Base-by-base conservation (phyloP, 2,329 filamentous ascomycete species). In the Claviceps citrina region DNA sequence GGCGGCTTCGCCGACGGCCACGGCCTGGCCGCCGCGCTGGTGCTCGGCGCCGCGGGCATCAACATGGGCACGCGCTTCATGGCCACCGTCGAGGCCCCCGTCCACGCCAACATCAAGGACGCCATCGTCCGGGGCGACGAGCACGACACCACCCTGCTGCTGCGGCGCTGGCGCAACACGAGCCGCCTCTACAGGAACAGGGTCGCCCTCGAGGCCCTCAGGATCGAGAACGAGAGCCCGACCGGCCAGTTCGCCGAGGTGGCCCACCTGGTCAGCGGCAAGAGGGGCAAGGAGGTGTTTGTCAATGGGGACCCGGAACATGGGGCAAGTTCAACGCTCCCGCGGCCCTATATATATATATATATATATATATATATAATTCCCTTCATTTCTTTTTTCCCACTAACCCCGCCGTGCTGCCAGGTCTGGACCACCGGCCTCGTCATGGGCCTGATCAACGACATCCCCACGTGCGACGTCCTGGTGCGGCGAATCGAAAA, bases 11-110 rank as follows among this genome's bases (percentile, higher is more conserved):
- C 86, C 10, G 91, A 98, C 58, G 91, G 91, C 0, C 76, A 93
- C 53, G 91, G 91, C 4, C 72, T 98, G 16, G 91, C 91, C 1
- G 91, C 89, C 2, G 91, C 91, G 7, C 67, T 98, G 50, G 80
- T 81, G 31, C 72, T 98, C 10, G 91, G 91, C 27, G 91, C 91
- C 0, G 84, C 84, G 58, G 91, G 91, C 46, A 79, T 96, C 64
- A 98, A 98, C 65, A 98, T 98, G 91, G 91, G 91, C 43, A 98
- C 91, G 8, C 71, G 91, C 31, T 98, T 96, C 67, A 93, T 98
- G 84, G 89, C 82, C 66, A 96, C 91, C 0, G 70, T 89, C 33
- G 91, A 96, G 63, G 79, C 87, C 13, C 91, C 91, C 1, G 83
- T 98, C 47, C 91, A 98, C 64, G 59, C 76, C 36, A 93, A 93